phyloP scores from a whole-genome alignment of 768 basidiomycete genomes.

The Suillus lakei region DNA sequence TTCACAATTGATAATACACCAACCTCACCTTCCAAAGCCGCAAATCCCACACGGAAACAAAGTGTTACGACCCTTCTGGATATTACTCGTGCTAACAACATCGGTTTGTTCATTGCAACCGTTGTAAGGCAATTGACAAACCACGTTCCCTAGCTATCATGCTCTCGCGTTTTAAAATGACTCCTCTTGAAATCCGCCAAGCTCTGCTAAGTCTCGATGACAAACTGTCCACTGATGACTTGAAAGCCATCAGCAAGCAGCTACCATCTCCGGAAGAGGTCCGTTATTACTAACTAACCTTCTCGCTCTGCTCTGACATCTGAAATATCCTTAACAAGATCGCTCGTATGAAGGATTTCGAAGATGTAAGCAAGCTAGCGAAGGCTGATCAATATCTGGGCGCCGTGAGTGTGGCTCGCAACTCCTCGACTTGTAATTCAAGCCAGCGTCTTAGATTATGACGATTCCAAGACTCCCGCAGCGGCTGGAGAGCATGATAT shows the following conservation, averaged over 20 bases:
- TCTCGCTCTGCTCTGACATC: not conserved
- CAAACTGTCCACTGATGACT: slow-evolving; percentile 70
- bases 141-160: slow-evolving; percentile 66
- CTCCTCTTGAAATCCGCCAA: slow-evolving; percentile 65
- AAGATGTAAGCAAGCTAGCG: slow-evolving; percentile 72
- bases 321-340: slow-evolving; percentile 44
- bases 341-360: slow-evolving; percentile 68
- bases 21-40: slow-evolving; percentile 45
- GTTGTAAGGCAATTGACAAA: slow-evolving; percentile 10
- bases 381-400: slow-evolving; percentile 85
- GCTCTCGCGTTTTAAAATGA: slow-evolving; percentile 75
- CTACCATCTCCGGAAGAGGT: slow-evolving; percentile 87
- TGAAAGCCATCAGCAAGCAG: slow-evolving; percentile 75
- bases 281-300: slow-evolving; percentile 11
- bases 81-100: slow-evolving; percentile 82
- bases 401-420: slow-evolving; percentile 52
- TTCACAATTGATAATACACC: slow-evolving; percentile 64
- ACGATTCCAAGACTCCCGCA: slow-evolving; percentile 74
- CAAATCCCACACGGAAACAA: slow-evolving; percentile 54
- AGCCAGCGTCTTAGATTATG: slow-evolving; percentile 60
- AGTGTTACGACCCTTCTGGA: slow-evolving; percentile 74
- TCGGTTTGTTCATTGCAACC: slow-evolving; percentile 52
- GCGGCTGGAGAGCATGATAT: slow-evolving; percentile 83
- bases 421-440: slow-evolving; percentile 11
- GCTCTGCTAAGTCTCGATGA: slow-evolving; percentile 80